phyloP scores from a whole-genome alignment of 139 green algal genomes.

The Chlorella sp. region DNA sequence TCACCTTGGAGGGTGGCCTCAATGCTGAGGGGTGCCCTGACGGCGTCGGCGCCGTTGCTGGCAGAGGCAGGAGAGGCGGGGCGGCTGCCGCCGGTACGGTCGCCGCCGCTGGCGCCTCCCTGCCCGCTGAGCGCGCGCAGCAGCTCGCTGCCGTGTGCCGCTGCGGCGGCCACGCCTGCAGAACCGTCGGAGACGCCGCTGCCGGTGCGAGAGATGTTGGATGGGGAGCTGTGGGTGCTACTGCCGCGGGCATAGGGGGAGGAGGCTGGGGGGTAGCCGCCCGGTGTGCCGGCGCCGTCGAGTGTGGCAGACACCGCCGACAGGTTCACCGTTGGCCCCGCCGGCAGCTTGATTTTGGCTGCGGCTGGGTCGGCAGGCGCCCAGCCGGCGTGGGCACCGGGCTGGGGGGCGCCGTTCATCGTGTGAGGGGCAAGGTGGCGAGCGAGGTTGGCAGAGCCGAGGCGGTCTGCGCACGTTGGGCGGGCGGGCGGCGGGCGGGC shows the following conservation, averaged over 20 bases:
- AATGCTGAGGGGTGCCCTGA: neutral
- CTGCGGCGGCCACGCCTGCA: neutral
- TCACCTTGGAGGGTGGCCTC: constrained; percentile 29
- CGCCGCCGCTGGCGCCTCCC: neutral
- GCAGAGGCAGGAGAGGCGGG: neutral
- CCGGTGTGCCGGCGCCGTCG: neutral
- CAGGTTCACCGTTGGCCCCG: neutral
- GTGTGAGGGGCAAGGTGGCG: neutral
- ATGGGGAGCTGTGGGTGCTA: constrained; percentile 12
- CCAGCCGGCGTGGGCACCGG: constrained; percentile 2
- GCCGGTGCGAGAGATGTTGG: constrained; percentile 30
- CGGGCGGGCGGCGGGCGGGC: neutral
- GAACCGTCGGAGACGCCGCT: neutral
- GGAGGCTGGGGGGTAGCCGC: constrained; percentile 9
- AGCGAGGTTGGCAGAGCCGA: neutral
- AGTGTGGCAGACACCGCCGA: constrained; percentile 28
- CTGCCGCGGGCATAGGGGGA: constrained; percentile 13
- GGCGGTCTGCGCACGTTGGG: neutral
- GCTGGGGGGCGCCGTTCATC: neutral
- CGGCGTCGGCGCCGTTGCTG: too few relatives aligned
- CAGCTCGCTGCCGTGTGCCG: neutral
- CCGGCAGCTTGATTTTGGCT: constrained; percentile 3
- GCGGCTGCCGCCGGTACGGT: neutral
- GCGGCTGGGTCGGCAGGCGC: neutral
- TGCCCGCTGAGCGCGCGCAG: constrained; percentile 11